These are phyloP conservation scores for Laburnicola sp. DNA, from an alignment of 2,329 filamentous ascomycete species.

Conservation along the genomic window DNA sequence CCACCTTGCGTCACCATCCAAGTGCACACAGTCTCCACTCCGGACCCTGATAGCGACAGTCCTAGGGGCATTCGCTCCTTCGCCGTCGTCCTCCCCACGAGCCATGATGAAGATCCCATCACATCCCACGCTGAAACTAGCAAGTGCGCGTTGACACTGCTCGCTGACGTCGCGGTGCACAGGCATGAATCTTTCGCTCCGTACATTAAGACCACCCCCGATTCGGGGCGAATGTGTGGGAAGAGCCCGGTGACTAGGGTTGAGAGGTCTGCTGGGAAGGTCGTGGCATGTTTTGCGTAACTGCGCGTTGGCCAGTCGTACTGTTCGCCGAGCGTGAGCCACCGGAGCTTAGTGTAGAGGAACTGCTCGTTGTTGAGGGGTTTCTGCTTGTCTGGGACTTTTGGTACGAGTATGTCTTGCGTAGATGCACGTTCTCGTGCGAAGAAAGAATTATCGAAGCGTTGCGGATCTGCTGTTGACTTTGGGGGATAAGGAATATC, in stretches of 20 bases:
- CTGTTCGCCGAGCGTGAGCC: constrained; percentile 92
- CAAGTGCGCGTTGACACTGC: constrained; percentile 75
- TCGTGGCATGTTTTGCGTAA: constrained; percentile 72
- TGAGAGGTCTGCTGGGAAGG: constrained; percentile 75
- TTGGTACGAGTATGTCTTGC: constrained; percentile 55
- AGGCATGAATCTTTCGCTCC: constrained; percentile 84
- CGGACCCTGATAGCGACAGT: constrained; percentile 56
- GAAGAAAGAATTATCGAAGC: constrained; percentile 41
- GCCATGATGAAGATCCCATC: constrained; percentile 84
- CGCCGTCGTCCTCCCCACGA: constrained; percentile 44
- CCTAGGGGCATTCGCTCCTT: constrained; percentile 33
- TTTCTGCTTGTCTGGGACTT: constrained; percentile 71
- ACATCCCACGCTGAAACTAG: constrained; percentile 88
- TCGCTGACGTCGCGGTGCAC: constrained; percentile 95
- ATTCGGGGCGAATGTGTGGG: constrained; percentile 77
- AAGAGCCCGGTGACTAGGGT: constrained; percentile 72
- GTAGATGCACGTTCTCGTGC: constrained; percentile 31
- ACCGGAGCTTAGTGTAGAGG: constrained; percentile 80
- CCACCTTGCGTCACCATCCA: constrained; percentile 78
- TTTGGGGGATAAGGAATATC: constrained; percentile 62
- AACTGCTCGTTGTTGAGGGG: constrained; percentile 71
- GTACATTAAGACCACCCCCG: constrained; percentile 93
- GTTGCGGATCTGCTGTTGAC: constrained; percentile 38
- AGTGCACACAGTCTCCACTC: constrained; percentile 88
- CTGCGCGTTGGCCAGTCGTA: constrained; percentile 93